Evolutionary conservation across 495 filamentous ascomycete species (phyloP).

Genomic region (Paragyromitra xinjiangensis): DNA sequence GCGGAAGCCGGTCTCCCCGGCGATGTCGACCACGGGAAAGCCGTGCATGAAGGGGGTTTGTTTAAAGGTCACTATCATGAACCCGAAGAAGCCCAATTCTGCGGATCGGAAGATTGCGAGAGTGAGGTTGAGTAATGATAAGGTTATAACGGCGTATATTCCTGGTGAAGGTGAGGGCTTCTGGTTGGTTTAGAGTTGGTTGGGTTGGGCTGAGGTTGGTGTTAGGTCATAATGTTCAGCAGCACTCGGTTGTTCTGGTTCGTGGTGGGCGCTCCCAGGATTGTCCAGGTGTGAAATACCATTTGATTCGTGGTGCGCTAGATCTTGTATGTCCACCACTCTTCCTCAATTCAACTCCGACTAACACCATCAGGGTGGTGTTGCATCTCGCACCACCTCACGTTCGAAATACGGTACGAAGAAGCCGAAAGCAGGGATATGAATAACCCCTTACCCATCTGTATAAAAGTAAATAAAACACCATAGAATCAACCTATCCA

Average conservation of each 20-base stretch:
- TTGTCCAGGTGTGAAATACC: constrained; percentile 98
- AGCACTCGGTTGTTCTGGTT: constrained; percentile 95
- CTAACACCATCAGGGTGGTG: constrained; percentile 74
- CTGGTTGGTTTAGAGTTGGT: not conserved
- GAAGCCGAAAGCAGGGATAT: constrained; percentile 82
- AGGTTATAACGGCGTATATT: constrained; percentile 88
- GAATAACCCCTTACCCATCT: not conserved
- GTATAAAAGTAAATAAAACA: constrained; percentile 22
- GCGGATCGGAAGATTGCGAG: constrained; percentile 91
- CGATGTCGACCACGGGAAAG: constrained; percentile 71
- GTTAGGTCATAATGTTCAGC: constrained; percentile 93
- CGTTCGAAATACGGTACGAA: constrained; percentile 98
- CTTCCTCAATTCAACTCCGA: not conserved
- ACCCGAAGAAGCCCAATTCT: constrained; percentile 98
- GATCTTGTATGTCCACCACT: constrained; percentile 77
- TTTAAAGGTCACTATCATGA: constrained; percentile 86
- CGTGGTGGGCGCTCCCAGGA: constrained; percentile 91
- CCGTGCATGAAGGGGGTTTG: constrained; percentile 95
- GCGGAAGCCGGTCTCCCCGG: constrained; percentile 85
- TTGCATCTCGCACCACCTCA: constrained; percentile 79
- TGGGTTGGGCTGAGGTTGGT: constrained; percentile 4
- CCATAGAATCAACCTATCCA: not conserved
- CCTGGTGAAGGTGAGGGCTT: constrained; percentile 80
- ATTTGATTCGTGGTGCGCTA: constrained; percentile 87
- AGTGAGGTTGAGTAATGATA: constrained; percentile 85